Conservation (phyloP, 352 stramenopile species). For the Globisporangium viniferum region DNA sequence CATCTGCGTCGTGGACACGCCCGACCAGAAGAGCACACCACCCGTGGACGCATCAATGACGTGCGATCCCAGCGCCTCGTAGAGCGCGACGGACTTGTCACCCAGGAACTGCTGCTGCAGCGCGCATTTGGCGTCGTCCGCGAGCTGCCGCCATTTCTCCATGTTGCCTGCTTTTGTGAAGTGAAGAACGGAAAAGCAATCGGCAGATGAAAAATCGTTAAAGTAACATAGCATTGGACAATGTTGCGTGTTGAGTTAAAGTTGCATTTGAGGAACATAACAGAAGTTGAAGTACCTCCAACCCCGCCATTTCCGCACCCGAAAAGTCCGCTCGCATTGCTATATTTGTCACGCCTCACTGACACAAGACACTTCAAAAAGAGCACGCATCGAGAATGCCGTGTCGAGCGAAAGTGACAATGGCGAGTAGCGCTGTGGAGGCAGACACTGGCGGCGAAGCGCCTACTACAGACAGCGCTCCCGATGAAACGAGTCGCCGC, state of each 20-base stretch:
- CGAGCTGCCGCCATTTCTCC: conserved; percentile 16
- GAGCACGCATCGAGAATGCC: not conserved
- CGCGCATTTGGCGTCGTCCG: conserved; percentile 14
- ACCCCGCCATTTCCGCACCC: not conserved
- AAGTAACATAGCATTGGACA: not conserved
- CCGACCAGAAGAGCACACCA: conserved; percentile 44
- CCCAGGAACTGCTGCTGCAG: conserved; percentile 34
- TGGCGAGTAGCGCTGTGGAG: not conserved
- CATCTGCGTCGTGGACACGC: conserved; percentile 44
- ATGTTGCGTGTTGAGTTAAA: too few relatives aligned
- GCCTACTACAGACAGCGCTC: not conserved
- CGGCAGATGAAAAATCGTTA: not conserved
- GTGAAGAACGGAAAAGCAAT: conserved; percentile 1
- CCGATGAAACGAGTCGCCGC: conserved; percentile 17
- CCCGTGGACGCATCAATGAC: conserved; percentile 45
- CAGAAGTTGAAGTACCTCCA: conserved; percentile 10
- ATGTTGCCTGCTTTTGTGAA: not conserved
- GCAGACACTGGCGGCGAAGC: not conserved
- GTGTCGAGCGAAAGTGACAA: conserved; percentile 7
- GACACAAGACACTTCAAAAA: not conserved
- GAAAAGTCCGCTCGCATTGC: not conserved
- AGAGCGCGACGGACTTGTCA: conserved; percentile 41
- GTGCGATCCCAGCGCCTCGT: conserved; percentile 36
- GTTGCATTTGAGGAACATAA: not conserved
- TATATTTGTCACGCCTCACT: not conserved